Conservation (phyloP, 805 yeast species). For the Ogataea saltuana region DNA sequence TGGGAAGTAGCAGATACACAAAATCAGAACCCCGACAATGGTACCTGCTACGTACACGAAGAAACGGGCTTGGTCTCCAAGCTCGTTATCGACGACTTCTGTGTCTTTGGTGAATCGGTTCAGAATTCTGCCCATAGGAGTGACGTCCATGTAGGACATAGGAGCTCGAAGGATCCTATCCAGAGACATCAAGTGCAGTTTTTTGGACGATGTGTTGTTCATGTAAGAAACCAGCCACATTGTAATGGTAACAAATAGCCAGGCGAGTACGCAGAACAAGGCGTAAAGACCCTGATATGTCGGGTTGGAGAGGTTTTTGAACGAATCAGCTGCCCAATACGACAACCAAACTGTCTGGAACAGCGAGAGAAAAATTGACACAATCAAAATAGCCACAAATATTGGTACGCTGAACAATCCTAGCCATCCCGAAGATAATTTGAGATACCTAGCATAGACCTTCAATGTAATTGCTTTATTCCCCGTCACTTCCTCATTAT, state of each 20-base stretch:
- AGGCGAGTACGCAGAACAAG: conserved; percentile 50
- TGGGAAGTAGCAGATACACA: conserved; percentile 52
- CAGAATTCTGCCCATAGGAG: conserved; percentile 83
- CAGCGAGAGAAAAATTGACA: conserved; percentile 51
- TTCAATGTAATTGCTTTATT: conserved; percentile 39
- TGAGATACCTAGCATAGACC: conserved; percentile 51
- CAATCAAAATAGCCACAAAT: conserved; percentile 8
- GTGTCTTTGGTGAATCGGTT: conserved; percentile 88
- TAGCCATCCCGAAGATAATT: conserved; percentile 54
- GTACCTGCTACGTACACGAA: conserved; percentile 49
- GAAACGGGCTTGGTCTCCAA: conserved; percentile 68
- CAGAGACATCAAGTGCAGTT: conserved; percentile 61
- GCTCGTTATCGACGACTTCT: conserved; percentile 76
- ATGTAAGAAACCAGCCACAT: conserved; percentile 50
- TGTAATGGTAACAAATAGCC: conserved; percentile 43
- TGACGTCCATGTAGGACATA: conserved; percentile 78
- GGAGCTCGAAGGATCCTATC: conserved; percentile 68
- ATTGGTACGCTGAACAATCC: conserved; percentile 28
- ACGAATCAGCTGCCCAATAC: conserved; percentile 67
- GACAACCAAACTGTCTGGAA: conserved; percentile 77
- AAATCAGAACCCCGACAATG: conserved; percentile 32
- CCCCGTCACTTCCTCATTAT: conserved; percentile 26
- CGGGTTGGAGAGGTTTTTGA: conserved; percentile 42
- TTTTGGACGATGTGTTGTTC: conserved; percentile 53
- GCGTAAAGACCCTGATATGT: conserved; percentile 75